Conservation (phyloP, 257 asterid species). For the Solanum chiquidenum region DNA sequence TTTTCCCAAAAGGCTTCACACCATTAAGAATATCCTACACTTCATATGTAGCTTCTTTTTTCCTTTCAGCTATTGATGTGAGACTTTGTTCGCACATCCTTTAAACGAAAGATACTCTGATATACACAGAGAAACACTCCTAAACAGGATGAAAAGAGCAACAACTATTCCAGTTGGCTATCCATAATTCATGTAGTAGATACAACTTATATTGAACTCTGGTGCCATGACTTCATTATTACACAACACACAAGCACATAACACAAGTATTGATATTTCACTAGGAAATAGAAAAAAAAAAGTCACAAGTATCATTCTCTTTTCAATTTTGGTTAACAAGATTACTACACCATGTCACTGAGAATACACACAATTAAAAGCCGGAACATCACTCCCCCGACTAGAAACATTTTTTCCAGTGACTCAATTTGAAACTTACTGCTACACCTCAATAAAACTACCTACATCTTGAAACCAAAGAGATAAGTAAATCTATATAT, state of each 20-base stretch:
- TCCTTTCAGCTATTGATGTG: neutral
- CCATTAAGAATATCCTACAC: neutral
- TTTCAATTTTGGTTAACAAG: neutral
- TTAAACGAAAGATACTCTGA: neutral
- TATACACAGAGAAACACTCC: neutral
- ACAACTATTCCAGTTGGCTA: neutral
- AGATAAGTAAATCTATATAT: neutral
- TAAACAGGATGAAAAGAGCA: neutral
- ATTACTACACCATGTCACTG: neutral
- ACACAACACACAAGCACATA: neutral
- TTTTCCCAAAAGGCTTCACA: neutral
- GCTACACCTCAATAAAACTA: neutral
- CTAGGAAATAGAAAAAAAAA: neutral
- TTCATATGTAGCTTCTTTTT: neutral
- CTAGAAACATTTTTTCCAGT: constrained; percentile 1
- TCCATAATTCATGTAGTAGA: neutral
- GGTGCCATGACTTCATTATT: neutral
- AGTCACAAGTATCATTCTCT: neutral
- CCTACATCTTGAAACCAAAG: neutral
- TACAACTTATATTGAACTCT: neutral
- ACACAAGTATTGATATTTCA: neutral
- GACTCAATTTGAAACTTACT: neutral
- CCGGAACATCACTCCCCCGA: neutral
- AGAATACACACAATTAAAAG: neutral
- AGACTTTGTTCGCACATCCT: neutral